A percentile compares a stretch with the other conserved stretches of the same genome.
Conservation (phyloP, 768 basidiomycete species). For the Phanerochaete carnosa region DNA sequence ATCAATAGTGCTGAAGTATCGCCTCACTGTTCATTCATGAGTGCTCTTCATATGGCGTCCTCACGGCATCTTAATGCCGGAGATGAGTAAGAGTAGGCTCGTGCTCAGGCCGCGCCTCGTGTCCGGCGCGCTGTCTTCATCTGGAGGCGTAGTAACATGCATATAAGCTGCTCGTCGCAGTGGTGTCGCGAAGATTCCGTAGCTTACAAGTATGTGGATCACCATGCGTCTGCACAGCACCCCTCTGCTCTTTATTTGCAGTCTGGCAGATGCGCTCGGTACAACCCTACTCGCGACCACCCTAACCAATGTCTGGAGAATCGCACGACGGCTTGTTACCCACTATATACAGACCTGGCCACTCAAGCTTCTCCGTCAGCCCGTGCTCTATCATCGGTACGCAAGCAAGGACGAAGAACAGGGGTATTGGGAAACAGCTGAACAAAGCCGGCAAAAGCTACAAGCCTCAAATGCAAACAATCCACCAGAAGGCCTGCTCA, state of each 20-base stretch:
- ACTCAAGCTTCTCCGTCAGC: background rate
- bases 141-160: too few relatives aligned
- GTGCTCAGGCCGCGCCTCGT: too few relatives aligned
- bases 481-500: conserved; percentile 9
- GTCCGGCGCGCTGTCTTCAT: too few relatives aligned
- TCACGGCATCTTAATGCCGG: too few relatives aligned
- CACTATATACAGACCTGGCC: background rate
- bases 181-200: too few relatives aligned
- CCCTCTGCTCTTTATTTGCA: background rate
- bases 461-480: conserved; percentile 16
- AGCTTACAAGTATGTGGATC: background rate
- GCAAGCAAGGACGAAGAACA: conserved; percentile 10
- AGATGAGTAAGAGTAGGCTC: too few relatives aligned
- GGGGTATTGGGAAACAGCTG: conserved; percentile 16
- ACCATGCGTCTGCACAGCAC: background rate
- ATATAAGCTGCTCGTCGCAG: too few relatives aligned
- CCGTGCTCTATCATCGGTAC: background rate
- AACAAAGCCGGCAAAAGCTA: background rate
- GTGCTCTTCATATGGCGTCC: too few relatives aligned
- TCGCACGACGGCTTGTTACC: background rate
- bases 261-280: background rate
- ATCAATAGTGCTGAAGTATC: too few relatives aligned
- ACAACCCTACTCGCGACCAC: background rate
- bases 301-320: background rate
- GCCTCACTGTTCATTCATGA: too few relatives aligned